Evolutionary conservation across 495 filamentous ascomycete genomes (phyloP).

Genomic region (Trichoderma asperelloides): DNA sequence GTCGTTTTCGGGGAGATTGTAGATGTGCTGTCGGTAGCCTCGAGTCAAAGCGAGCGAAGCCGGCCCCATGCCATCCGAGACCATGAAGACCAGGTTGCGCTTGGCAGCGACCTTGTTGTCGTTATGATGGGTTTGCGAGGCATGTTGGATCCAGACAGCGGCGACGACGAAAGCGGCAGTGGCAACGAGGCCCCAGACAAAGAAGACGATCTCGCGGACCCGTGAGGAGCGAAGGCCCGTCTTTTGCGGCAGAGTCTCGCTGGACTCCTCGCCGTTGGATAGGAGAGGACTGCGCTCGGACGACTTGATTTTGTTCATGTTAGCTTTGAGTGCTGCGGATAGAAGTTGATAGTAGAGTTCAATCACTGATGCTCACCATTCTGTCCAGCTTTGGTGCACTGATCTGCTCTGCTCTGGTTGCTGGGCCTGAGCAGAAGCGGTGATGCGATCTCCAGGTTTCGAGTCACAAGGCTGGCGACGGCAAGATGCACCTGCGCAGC

Average conservation of each 20-base stretch:
- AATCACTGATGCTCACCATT: not conserved
- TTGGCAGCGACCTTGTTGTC: constrained; percentile 44
- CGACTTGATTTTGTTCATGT: not conserved
- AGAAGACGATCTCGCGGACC: constrained; percentile 55
- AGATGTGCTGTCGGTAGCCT: constrained; percentile 62
- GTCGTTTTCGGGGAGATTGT: constrained; percentile 58
- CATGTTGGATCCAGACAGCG: constrained; percentile 64
- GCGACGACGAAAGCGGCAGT: constrained; percentile 69
- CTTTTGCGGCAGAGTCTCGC: not conserved
- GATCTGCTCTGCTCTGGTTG: not conserved
- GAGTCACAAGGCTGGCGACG: not conserved
- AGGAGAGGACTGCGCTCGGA: constrained; percentile 11
- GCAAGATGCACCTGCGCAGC: not conserved
- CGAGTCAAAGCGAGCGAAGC: constrained; percentile 79
- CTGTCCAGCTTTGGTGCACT: not conserved
- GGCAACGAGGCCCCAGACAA: constrained; percentile 83
- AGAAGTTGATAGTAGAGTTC: not conserved
- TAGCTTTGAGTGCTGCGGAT: not conserved
- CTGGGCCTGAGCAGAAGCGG: not conserved
- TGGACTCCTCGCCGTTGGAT: not conserved
- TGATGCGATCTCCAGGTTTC: not conserved
- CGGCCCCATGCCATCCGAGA: constrained; percentile 96
- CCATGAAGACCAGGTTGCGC: constrained; percentile 95
- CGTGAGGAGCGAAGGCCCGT: constrained; percentile 11
- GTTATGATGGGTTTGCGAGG: constrained; percentile 31